These are phyloP conservation scores for Lentithecium fluviatile DNA, from an alignment of 495 filamentous ascomycete genomes.

Conservation along the genomic window DNA sequence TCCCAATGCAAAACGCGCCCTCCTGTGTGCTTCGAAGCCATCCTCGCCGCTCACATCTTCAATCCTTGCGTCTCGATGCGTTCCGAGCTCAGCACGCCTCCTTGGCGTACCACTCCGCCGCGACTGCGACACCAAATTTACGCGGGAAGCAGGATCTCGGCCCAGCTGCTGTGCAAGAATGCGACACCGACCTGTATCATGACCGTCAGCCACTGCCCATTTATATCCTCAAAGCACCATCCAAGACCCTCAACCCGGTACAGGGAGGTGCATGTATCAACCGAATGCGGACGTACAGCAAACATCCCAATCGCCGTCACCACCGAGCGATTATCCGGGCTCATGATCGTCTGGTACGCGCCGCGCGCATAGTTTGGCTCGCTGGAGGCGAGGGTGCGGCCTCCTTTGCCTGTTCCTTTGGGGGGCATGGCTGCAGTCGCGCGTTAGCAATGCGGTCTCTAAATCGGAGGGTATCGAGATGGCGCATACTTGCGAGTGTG, in stretches of 20 bases:
- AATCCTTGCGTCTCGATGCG: too few species aligned
- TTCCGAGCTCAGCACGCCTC: too few species aligned
- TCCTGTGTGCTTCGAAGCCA: too few species aligned
- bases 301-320: constrained; percentile 44
- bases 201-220: background rate
- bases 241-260: background rate
- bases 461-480: too few species aligned
- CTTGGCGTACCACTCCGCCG: background rate
- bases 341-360: constrained; percentile 31
- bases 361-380: constrained; percentile 35
- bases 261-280: background rate
- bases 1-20: background rate
- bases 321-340: constrained; percentile 40
- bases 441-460: too few species aligned
- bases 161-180: constrained; percentile 71
- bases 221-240: background rate
- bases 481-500: too few species aligned
- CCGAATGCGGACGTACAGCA: constrained; percentile 35
- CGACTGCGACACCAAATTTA: constrained; percentile 40
- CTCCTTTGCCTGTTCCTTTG: constrained; percentile 3
- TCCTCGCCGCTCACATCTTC: too few species aligned
- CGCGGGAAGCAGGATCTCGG: constrained; percentile 72
- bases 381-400: background rate
- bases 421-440: constrained; percentile 24
- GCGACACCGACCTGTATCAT: constrained; percentile 63